phyloP scores from a whole-genome alignment of 306 rosid species.

The Hippophae rhamnoides region DNA sequence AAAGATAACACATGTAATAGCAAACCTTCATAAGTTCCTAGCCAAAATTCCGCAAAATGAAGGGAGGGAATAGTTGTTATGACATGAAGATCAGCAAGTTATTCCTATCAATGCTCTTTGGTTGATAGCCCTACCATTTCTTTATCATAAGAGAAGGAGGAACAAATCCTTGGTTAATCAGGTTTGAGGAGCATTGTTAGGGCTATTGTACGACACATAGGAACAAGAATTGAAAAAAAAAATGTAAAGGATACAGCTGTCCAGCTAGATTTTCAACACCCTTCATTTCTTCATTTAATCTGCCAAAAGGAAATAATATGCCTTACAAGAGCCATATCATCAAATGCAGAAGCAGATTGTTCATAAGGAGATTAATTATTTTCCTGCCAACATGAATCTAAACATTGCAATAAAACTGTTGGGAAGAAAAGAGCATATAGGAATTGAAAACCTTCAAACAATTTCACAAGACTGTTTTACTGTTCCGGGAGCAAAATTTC shows the following conservation, averaged over 20 bases:
- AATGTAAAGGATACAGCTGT: slow-evolving; percentile 60
- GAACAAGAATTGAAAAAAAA: not conserved
- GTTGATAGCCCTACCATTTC: too few species aligned
- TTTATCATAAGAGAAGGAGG: too few species aligned
- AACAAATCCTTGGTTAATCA: not conserved
- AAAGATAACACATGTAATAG: not conserved
- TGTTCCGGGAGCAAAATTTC: too few species aligned
- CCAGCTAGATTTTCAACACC: slow-evolving; percentile 45
- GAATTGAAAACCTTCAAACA: too few species aligned
- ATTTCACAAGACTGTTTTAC: too few species aligned
- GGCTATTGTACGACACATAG: slow-evolving; percentile 1
- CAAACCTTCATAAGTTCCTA: not conserved
- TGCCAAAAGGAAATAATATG: slow-evolving; percentile 21
- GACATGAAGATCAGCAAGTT: too few species aligned
- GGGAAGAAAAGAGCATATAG: too few species aligned
- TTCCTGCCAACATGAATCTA: not conserved
- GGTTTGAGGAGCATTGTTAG: not conserved
- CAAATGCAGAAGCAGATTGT: too few species aligned
- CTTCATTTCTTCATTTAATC: slow-evolving; percentile 91
- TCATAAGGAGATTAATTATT: not conserved
- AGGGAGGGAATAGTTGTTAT: too few species aligned
- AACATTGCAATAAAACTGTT: not conserved
- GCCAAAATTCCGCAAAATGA: too few species aligned
- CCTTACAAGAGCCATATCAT: slow-evolving; percentile 8
- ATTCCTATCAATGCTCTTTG: too few species aligned